Conservation (phyloP, 176 grass and related monocot species). For the bread wheat (Triticum aestivum) region DNA sequence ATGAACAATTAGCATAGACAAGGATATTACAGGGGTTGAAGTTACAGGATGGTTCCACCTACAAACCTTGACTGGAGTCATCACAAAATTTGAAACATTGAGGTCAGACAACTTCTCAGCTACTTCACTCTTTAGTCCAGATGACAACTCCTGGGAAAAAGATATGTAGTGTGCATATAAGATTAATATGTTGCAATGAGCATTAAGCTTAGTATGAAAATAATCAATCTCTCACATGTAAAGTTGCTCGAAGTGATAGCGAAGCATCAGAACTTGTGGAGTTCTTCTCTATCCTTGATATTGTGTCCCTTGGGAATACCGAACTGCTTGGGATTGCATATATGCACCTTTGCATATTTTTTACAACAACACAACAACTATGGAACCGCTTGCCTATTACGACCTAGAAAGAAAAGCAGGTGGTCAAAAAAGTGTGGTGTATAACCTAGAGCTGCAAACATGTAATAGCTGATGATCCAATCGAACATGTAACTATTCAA, state of each 20-base stretch:
- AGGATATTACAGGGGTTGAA: background rate
- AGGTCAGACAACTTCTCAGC: conserved; percentile 76
- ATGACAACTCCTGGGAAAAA: conserved; percentile 71
- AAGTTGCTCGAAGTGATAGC: conserved; percentile 55
- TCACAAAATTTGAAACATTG: conserved; percentile 85
- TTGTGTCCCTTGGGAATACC: conserved; percentile 54
- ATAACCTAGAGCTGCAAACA: background rate
- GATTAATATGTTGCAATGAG: conserved; percentile 5
- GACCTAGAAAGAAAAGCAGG: conserved; percentile 55
- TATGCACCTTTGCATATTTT: conserved; percentile 96
- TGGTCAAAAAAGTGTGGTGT: conserved; percentile 3
- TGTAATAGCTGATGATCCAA: conserved; percentile 1
- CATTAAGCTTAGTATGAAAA: conserved; percentile 20
- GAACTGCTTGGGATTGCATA: conserved; percentile 81
- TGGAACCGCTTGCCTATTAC: conserved; percentile 68
- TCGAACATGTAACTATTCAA: conserved; percentile 2
- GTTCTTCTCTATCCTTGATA: conserved; percentile 48
- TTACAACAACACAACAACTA: conserved; percentile 82
- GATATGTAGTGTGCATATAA: conserved; percentile 29
- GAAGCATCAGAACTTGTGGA: conserved; percentile 47
- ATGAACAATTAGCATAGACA: conserved; percentile 22
- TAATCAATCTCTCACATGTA: conserved; percentile 65
- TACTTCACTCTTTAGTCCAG: conserved; percentile 83
- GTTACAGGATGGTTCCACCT: background rate
- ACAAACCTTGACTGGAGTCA: conserved; percentile 93